These are phyloP conservation scores for Termitomyces eurrhizus DNA, from an alignment of 768 basidiomycete species.

Conservation along the genomic window DNA sequence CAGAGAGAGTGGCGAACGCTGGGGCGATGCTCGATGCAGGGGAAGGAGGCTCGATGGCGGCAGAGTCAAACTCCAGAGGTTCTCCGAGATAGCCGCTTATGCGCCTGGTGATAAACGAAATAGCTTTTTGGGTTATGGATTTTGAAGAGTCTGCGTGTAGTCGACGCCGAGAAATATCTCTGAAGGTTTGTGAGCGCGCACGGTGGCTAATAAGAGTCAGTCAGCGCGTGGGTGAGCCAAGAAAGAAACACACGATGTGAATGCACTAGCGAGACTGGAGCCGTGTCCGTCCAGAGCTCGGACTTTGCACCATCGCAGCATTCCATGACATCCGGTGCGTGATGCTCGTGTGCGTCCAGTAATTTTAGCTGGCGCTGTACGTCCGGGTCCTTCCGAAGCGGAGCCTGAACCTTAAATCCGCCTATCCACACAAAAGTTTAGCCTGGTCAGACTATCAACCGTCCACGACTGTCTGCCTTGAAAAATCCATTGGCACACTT, in stretches of 20 bases:
- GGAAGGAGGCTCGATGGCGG: background rate
- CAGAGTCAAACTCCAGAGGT: background rate
- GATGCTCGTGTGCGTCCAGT: conserved; percentile 14
- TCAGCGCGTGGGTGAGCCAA: background rate
- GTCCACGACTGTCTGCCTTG: conserved; percentile 62
- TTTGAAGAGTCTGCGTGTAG: background rate
- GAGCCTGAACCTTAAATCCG: conserved; percentile 29
- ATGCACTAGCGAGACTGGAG: conserved; percentile 14
- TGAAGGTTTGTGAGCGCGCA: background rate
- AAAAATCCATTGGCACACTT: conserved; percentile 91
- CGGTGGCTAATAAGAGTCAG: background rate
- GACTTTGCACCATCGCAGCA: conserved; percentile 72
- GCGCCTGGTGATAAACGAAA: background rate
- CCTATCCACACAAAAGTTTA: conserved; percentile 33
- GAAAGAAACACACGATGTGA: conserved; percentile 5
- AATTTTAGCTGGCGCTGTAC: too few species aligned
- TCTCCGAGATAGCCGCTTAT: background rate
- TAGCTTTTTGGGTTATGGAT: conserved; percentile 2
- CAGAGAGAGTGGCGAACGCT: conserved; percentile 17
- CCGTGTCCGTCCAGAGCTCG: conserved; percentile 35
- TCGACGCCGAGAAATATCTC: background rate
- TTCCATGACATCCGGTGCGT: too few species aligned
- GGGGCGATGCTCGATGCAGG: background rate
- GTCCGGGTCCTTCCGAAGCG: conserved; percentile 21
- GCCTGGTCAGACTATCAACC: conserved; percentile 9